phyloP scores from a whole-genome alignment of 164 flowering plant species.

The grape (Vitis vinifera) region ASM3070453v1 NC_081818.1:28977001-28977500 shows the following conservation, averaged over 20 bases:
- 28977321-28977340: constrained; percentile 17
- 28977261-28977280: background rate
- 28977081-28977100: too few relatives aligned
- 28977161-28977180: constrained; percentile 37
- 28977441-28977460: constrained; percentile 23
- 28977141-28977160: constrained; percentile 47
- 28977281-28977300: constrained; percentile 17
- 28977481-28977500: constrained; percentile 9
- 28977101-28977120: constrained; percentile 9
- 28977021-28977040: too few relatives aligned
- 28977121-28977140: constrained; percentile 26
- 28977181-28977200: constrained; percentile 34
- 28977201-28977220: constrained; percentile 41
- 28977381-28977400: constrained; percentile 36
- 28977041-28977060: too few relatives aligned
- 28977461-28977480: constrained; percentile 27
- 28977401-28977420: constrained; percentile 28
- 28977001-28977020: too few relatives aligned
- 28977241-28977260: constrained; percentile 31
- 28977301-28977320: constrained; percentile 20
- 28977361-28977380: constrained; percentile 32
- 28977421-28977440: constrained; percentile 33
- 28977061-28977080: too few relatives aligned
- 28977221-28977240: constrained; percentile 36
- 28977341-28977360: constrained; percentile 18